phyloP scores from a whole-genome alignment of 805 yeast species.

The Candida railenensis region DNA sequence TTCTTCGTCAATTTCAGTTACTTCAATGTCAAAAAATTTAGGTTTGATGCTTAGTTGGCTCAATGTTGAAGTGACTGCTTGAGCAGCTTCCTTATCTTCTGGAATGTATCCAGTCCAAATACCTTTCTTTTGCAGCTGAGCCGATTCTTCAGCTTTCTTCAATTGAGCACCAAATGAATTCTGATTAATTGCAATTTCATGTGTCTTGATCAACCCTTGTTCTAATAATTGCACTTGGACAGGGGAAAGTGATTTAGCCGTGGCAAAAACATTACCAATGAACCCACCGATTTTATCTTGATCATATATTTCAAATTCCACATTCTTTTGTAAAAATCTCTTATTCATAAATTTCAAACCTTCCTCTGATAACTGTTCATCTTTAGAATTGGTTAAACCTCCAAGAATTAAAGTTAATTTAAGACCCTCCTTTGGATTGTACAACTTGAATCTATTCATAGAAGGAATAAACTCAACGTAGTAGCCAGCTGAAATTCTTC shows the following conservation, averaged over 20 bases:
- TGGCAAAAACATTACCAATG: constrained; percentile 64
- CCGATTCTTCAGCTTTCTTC: constrained; percentile 59
- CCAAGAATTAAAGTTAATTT: constrained; percentile 72
- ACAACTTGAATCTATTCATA: constrained; percentile 65
- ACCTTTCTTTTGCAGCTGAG: constrained; percentile 55
- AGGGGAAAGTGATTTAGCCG: constrained; percentile 47
- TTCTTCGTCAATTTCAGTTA: constrained; percentile 45
- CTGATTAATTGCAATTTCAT: constrained; percentile 61
- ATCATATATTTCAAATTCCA: constrained; percentile 64
- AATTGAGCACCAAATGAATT: constrained; percentile 57
- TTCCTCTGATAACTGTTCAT: constrained; percentile 37
- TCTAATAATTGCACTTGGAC: constrained; percentile 57
- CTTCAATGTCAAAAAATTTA: constrained; percentile 50
- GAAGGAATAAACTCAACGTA: constrained; percentile 68
- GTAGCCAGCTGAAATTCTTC: constrained; percentile 56
- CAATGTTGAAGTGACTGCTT: constrained; percentile 8
- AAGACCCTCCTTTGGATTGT: constrained; percentile 69
- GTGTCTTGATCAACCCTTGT: constrained; percentile 64
- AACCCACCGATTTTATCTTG: constrained; percentile 81
- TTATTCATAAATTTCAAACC: constrained; percentile 56
- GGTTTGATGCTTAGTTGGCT: constrained; percentile 23
- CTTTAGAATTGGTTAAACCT: constrained; percentile 53
- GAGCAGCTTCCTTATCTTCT: constrained; percentile 37
- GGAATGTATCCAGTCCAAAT: constrained; percentile 58
- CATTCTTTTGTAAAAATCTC: constrained; percentile 68